Evolutionary conservation across 257 asterid genomes (phyloP), one percentile per base, ranked within the genome.

Genomic region (Penstemon eatonii): DNA sequence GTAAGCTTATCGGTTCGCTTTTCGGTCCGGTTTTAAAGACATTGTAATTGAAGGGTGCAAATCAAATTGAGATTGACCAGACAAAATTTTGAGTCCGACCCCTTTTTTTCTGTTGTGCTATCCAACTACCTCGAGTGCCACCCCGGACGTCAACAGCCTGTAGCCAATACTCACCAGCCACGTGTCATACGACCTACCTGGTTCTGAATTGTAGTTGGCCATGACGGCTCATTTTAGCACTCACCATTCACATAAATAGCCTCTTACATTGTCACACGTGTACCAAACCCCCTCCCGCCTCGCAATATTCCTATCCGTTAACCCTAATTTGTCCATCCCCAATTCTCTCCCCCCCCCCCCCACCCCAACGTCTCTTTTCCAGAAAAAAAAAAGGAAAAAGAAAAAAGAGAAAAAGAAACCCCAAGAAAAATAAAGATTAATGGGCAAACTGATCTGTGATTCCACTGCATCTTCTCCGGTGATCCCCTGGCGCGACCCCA

Each of bases 361-460:
- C n/a, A n/a, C 60, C 52, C 59, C 72, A 77, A 77, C 80, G 85
- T 73, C 78, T 70, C 74, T 71, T 76, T 76, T 45, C 42, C 58
- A 18, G n/a, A 6, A 3, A 63, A 65, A 74, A 72, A 68, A 65
- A 53, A 66, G 18, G 52, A 44, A 25, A 50, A 7, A 43, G 33
- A 25, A 66, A 33, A 52, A 51, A 19, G 56, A 65, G 7, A 3
- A 56, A 66, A 40, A 38, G 25, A 46, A 15, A 39, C n/a, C 45
- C 50, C 3, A 4, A 0, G 39, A 37, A 33, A 38, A 41, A 59
- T 57, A 37, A 7, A 45, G 42, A 18, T 52, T 7, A 76, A 93
- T 93, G 99, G 99, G 97, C 60, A 90, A 90, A 79, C 79, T 88
- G 50, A 85, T 93, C 19, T 90, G 96, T 71, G 96, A 93, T 72